Conservation (phyloP, 2,329 filamentous ascomycete species). For the Diaporthe humulicola region DNA sequence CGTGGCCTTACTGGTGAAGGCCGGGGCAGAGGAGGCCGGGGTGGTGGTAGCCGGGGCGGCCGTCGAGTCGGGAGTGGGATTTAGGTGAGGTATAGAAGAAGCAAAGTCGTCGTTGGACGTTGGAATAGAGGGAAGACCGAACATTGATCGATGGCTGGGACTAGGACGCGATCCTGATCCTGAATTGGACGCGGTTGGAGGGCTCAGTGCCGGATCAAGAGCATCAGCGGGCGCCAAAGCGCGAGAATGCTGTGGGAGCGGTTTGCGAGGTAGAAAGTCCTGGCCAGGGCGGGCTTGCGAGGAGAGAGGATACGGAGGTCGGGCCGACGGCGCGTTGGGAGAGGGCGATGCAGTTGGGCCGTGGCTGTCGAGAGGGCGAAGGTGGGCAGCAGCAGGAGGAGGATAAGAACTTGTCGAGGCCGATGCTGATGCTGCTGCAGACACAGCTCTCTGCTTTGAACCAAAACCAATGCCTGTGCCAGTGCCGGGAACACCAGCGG, state of each 20-base stretch:
- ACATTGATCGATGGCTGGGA: constrained; percentile 31
- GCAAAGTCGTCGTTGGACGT: constrained; percentile 40
- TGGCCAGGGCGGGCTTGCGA: constrained; percentile 10
- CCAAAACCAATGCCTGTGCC: constrained; percentile 24
- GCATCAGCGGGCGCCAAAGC: constrained; percentile 18
- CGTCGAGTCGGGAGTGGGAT: constrained; percentile 12
- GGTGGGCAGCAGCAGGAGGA: neutral
- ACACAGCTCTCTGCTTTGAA: constrained; percentile 24
- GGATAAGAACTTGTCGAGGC: constrained; percentile 26
- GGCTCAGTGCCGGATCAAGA: constrained; percentile 22
- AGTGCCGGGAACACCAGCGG: constrained; percentile 37
- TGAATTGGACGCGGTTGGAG: constrained; percentile 2
- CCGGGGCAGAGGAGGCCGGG: constrained; percentile 12
- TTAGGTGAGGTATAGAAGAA: constrained; percentile 38
- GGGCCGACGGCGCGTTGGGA: neutral
- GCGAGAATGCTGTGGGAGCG: constrained; percentile 24
- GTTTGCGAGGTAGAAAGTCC: constrained; percentile 3
- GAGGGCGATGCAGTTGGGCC: constrained; percentile 20
- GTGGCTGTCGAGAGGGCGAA: neutral
- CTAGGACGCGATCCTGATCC: constrained; percentile 20
- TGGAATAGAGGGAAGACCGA: constrained; percentile 39
- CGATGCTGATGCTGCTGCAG: constrained; percentile 28
- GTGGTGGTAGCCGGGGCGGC: constrained; percentile 1
- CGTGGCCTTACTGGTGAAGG: constrained; percentile 36
- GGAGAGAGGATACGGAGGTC: neutral